Base-by-base conservation (phyloP, 2,329 filamentous ascomycete genomes). In the Macrophomina pseudophaseolina region DNA sequence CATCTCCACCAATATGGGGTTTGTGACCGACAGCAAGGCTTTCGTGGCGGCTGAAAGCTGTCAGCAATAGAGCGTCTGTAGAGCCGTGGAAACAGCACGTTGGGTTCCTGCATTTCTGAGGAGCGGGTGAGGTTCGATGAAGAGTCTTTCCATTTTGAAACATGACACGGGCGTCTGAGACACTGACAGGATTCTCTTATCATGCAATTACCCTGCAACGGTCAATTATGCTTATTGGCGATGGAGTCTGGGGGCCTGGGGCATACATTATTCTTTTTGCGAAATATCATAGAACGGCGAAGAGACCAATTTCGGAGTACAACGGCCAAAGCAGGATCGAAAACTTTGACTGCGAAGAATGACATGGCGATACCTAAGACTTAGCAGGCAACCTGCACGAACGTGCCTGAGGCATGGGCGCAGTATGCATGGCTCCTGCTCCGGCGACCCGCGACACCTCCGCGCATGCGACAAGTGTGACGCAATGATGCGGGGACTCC, bases 1-100 rank as follows among this genome's bases (percentile, higher is more conserved):
- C 62, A 74, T 80, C 51, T 74, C 77, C 7, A 79, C 75, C 18
- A 81, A 80, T 69, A 78, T 80, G 75, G 79, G 79, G 28, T 81
- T 81, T 66, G 79, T 81, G 6, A 78, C 76, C 1, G 75, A 74
- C 65, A 80, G 78, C 68, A 69, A 72, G 51, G 71, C 74, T 7
- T 79, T 76, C 42, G 6, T 68, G 8, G 40, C 42, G 5, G 68
- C 68, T 4, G 49, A 64, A 49, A 51, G 52, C 40, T 42, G 18
- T 32, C 53, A 30, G 40, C 3, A 9, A 11, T 44, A 23, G 23
- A 23, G 23, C 3, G 23, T 23, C 23, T 3, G 23, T 23, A 23
- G 23, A 23, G 23, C 23, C 23, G 23, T 23, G 23, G 23, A 23
- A 2, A 23, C 23, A 23, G 23, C 23, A 23, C 23, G 23, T 3